Percentiles rank a stretch among this genome's conserved stretches.
phyloP scores from a whole-genome alignment of 352 stramenopile species.

The Phytophthora foliorum region DNA sequence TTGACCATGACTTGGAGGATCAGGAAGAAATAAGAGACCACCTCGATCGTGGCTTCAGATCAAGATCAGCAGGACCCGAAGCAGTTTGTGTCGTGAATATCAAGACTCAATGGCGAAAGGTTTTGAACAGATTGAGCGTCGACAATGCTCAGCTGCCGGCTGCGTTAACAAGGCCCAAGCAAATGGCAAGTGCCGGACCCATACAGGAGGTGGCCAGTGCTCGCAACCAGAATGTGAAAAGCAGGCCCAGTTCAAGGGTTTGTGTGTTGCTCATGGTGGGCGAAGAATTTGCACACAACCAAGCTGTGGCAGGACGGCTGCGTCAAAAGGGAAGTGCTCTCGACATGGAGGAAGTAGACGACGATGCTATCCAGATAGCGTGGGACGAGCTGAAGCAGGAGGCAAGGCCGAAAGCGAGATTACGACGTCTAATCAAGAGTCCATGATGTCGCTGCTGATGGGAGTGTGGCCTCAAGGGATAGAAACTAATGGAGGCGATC shows the following conservation, averaged over 20 bases:
- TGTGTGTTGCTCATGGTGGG: constrained; percentile 27
- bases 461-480: constrained; percentile 13
- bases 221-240: constrained; percentile 21
- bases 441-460: constrained; percentile 35
- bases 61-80: not conserved
- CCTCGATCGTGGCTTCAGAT: not conserved
- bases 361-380: not conserved
- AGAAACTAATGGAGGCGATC: not conserved
- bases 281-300: constrained; percentile 20
- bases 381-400: not conserved
- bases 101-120: not conserved
- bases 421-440: not conserved
- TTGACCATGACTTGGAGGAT: too few species aligned
- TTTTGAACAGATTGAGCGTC: not conserved
- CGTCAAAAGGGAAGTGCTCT: constrained; percentile 24
- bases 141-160: constrained; percentile 6
- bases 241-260: constrained; percentile 26
- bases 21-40: not conserved
- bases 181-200: constrained; percentile 26
- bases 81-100: not conserved
- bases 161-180: constrained; percentile 27
- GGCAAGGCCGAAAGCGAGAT: not conserved
- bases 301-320: constrained; percentile 22
- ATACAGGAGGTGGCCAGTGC: constrained; percentile 18
- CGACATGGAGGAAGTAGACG: constrained; percentile 18